Base-by-base conservation (phyloP, 2,329 filamentous ascomycete genomes). In the Geosmithia putterillii region DNA sequence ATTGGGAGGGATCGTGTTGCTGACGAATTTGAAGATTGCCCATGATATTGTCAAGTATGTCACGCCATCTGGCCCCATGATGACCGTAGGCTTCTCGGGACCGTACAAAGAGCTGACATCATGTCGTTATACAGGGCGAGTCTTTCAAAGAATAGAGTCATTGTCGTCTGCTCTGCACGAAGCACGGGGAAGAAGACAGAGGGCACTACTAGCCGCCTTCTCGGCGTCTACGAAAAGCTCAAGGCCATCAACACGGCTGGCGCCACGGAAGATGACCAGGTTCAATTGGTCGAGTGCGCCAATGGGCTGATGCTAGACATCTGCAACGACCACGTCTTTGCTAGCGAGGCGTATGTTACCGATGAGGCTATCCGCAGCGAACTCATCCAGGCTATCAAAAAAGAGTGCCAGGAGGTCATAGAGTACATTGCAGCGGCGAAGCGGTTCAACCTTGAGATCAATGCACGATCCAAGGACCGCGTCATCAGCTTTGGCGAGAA, bases 401-500 rank as follows among this genome's bases (percentile, higher is more conserved):
- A 70, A 36, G 89, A 96, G 63, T 96, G 89, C 58, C 73, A 81
- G 52, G 80, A 83, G 57, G 75, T 96, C 46, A 69, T 82, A 50
- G 88, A 87, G 63, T 92, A 81, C 54, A 71, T 80, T 45, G 64
- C 71, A 25, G 79, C 76, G 2, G 74, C 76, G 9, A 77, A 76
- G 59, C 69, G 77, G 49, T 83, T 81, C 62, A 77, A 81, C 56
- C 66, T 83, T 37, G 84, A 89, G 60, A 83, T 89, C 55, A 86
- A 86, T 58, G 76, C 82, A 6, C 74, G 83, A 53, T 82, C 81
- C 46, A 86, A 88, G 60, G 86, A 92, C 57, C 83, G 90, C 52
- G 86, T 98, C 48, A 82, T 96, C 47, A 94, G 88, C 60, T 88
- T 92, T 52, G 92, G 92, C 44, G 92, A 98, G 72, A 96, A 95